Percentiles rank a stretch among this genome's conserved stretches.
Evolutionary conservation across 345 rosid species (phyloP).

Genomic region (Gossypium turneri): DNA sequence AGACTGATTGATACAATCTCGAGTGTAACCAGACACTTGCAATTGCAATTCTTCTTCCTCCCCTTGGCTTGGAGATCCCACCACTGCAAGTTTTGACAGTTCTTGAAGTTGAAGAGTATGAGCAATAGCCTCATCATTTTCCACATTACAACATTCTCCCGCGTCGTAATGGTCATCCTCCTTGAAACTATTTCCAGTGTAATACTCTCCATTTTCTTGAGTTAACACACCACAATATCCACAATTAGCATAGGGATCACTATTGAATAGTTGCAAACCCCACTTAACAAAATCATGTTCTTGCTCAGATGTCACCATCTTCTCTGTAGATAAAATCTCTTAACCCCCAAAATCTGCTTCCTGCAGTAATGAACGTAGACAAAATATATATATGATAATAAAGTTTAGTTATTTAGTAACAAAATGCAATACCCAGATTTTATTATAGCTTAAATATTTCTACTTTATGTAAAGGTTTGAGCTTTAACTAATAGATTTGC

Average conservation of each 20-base stretch:
- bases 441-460: neutral
- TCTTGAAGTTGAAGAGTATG: conserved; percentile 57
- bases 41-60: conserved; percentile 26
- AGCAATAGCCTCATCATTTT: conserved; percentile 54
- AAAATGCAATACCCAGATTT: conserved; percentile 2
- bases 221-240: conserved; percentile 28
- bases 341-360: conserved; percentile 1
- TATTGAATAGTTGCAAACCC: conserved; percentile 55
- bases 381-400: neutral
- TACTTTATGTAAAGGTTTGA: neutral
- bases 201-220: conserved; percentile 36
- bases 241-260: conserved; percentile 45
- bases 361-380: conserved; percentile 9
- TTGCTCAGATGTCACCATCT: conserved; percentile 49
- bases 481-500: neutral
- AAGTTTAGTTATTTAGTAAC: neutral
- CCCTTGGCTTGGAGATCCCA: conserved; percentile 27
- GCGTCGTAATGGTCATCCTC: conserved; percentile 35
- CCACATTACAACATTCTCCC: conserved; percentile 35
- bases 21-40: conserved; percentile 29
- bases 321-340: neutral
- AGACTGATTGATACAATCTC: conserved; percentile 39
- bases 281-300: conserved; percentile 56
- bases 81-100: conserved; percentile 53
- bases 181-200: conserved; percentile 32